Base-by-base conservation (phyloP, 2,329 filamentous ascomycete species). In the Ceratocystis colombiana region DNA sequence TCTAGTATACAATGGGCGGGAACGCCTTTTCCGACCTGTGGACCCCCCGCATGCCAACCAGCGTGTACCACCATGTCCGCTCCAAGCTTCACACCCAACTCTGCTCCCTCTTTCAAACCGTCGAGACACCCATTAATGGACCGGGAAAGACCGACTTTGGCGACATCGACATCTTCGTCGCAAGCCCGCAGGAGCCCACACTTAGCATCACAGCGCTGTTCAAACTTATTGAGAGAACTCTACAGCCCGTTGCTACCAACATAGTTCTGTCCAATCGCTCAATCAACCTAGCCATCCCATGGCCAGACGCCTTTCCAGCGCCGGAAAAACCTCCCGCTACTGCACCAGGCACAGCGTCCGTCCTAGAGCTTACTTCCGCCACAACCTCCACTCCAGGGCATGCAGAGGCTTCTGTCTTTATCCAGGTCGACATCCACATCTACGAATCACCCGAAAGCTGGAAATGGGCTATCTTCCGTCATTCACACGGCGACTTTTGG, bases 401-500 rank as follows among this genome's bases (percentile, higher is more conserved):
- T 17, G 22, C 22, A 15, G 20, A 45, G 6, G 6, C 55, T 3
- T 28, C 44, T 6, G 28, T 64, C 6, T 68, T 46, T 22, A 80
- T 89, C 3, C 89, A 94, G 70, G 78, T 93, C 30, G 89, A 94
- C 71, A 73, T 93, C 1, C 79, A 82, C 37, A 72, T 86, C 28
- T 84, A 80, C 66, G 70, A 71, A 1, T 76, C 74, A 1, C 69
- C 75, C 0, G 72, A 75, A 15, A 70, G 74, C 64, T 79, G 82
- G 69, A 77, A 79, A 37, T 93, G 88, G 88, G 78, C 80, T 46
- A 74, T 83, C 2, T 90, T 91, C 75, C 84, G 84, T 70, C 79
- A 87, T 48, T 81, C 83, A 0, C 89, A 93, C 70, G 87, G 88
- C n/a, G 89, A 93, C 70, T 66, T 84, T 0, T 85, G 85, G 80